Conservation (phyloP, 2,329 filamentous ascomycete genomes). For the Blumeriella jaapii region DNA sequence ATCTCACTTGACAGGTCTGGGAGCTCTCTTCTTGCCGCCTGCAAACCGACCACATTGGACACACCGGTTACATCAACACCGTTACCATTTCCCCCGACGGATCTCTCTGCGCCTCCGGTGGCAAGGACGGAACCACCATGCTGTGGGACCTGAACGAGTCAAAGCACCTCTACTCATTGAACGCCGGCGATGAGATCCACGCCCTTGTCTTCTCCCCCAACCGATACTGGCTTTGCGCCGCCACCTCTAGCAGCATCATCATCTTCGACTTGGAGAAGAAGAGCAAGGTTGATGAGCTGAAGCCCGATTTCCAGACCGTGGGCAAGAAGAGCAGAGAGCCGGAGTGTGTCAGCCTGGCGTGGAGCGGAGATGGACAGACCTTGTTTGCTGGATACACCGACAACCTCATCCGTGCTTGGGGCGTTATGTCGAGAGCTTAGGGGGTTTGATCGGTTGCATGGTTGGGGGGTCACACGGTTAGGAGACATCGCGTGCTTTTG, state of each 20-base stretch:
- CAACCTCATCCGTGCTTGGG: conserved; percentile 97
- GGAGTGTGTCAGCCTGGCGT: conserved; percentile 94
- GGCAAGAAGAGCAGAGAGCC: conserved; percentile 99
- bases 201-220: conserved; percentile 99
- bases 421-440: conserved; percentile 90
- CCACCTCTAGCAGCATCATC: conserved; percentile 95
- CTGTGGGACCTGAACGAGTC: conserved; percentile 99
- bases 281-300: conserved; percentile 99
- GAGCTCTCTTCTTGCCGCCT: conserved; percentile 98
- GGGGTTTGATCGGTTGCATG: conserved; percentile 22
- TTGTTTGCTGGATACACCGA: conserved; percentile 99
- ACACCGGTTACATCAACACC: conserved; percentile 99
- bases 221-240: conserved; percentile 99
- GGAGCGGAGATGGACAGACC: conserved; percentile 97
- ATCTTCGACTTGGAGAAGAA: conserved; percentile 99
- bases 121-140: conserved; percentile 99
- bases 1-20: conserved; percentile 62
- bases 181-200: conserved; percentile 99
- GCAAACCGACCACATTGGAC: conserved; percentile 99
- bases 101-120: conserved; percentile 96
- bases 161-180: conserved; percentile 99
- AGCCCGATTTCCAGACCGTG: conserved; percentile 90
- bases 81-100: conserved; percentile 99
- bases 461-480: conserved; percentile 20
- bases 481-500: conserved; percentile 25